These are phyloP conservation scores for Chlorokybus atmophyticus DNA, from an alignment of 139 green algal species.

Conservation along the genomic window DNA sequence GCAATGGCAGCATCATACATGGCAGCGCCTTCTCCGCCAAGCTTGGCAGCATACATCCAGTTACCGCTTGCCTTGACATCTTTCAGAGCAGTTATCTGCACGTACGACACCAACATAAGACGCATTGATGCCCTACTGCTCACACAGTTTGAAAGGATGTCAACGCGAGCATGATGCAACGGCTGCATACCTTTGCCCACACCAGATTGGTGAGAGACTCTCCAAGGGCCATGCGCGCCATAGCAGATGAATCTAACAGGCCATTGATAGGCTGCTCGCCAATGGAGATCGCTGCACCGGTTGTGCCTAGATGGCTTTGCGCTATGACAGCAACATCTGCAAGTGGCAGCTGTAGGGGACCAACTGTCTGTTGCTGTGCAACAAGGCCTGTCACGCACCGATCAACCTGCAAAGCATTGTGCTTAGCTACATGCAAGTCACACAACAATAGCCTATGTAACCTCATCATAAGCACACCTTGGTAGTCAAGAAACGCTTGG, in stretches of 20 bases:
- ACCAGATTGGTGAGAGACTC: slow-evolving; percentile 95
- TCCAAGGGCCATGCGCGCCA: slow-evolving; percentile 83
- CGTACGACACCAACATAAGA: no score
- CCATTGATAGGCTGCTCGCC: slow-evolving; percentile 93
- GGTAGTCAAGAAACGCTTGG: slow-evolving; percentile 97
- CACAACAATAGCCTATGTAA: no score
- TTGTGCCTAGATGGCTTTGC: slow-evolving; percentile 37
- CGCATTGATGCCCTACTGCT: background rate
- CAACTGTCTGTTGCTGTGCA: slow-evolving; percentile 92
- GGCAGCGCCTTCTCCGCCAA: slow-evolving; percentile 75
- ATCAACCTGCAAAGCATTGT: slow-evolving; percentile 47
- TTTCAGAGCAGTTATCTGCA: slow-evolving; percentile 49
- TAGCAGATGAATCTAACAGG: slow-evolving; percentile 74
- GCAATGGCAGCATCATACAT: slow-evolving; percentile 87
- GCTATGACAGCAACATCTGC: slow-evolving; percentile 83
- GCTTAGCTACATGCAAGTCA: no score
- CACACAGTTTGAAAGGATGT: background rate
- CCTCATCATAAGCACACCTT: slow-evolving; percentile 58
- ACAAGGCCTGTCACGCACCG: slow-evolving; percentile 81
- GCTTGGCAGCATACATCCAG: slow-evolving; percentile 99
- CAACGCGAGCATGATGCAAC: background rate
- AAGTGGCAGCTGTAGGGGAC: slow-evolving; percentile 82
- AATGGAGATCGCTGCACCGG: slow-evolving; percentile 79
- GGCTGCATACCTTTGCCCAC: slow-evolving; percentile 29
- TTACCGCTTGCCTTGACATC: slow-evolving; percentile 93